These are phyloP conservation scores for Sarcocystis neurona DNA, from an alignment of 169 alveolate species.

Conservation along the genomic window DNA sequence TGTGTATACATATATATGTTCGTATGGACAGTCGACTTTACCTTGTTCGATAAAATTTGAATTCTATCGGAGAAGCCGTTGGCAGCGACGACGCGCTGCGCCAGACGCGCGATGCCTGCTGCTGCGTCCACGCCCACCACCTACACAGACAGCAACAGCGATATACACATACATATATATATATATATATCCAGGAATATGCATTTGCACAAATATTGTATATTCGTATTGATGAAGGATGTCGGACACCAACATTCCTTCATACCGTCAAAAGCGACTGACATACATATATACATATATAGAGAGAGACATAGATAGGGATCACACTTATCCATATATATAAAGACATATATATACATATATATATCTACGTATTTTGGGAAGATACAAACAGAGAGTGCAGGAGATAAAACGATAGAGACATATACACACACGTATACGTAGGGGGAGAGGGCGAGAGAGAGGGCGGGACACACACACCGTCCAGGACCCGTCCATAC, in stretches of 20 bases:
- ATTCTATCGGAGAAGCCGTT: not conserved
- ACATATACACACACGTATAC: not conserved
- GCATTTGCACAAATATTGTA: too few species aligned
- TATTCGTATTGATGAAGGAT: too few species aligned
- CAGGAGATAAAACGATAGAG: not conserved
- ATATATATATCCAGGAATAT: not conserved
- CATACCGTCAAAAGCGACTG: too few species aligned
- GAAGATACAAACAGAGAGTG: not conserved
- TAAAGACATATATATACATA: not conserved
- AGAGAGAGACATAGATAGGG: not conserved
- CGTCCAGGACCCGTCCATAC: too few species aligned
- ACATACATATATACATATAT: not conserved
- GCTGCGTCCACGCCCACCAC: constrained; percentile 34
- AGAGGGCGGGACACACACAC: too few species aligned
- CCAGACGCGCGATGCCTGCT: not conserved
- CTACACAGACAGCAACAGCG: not conserved
- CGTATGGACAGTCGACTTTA: not conserved
- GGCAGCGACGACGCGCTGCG: not conserved
- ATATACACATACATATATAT: not conserved
- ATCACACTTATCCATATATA: not conserved
- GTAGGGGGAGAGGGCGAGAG: not conserved
- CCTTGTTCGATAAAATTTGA: not conserved
- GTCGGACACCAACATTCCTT: too few species aligned
- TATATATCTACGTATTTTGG: not conserved
- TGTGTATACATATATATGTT: not conserved